Evolutionary conservation across 768 basidiomycete species (phyloP).

Genomic region (Mycena leptocephala): DNA sequence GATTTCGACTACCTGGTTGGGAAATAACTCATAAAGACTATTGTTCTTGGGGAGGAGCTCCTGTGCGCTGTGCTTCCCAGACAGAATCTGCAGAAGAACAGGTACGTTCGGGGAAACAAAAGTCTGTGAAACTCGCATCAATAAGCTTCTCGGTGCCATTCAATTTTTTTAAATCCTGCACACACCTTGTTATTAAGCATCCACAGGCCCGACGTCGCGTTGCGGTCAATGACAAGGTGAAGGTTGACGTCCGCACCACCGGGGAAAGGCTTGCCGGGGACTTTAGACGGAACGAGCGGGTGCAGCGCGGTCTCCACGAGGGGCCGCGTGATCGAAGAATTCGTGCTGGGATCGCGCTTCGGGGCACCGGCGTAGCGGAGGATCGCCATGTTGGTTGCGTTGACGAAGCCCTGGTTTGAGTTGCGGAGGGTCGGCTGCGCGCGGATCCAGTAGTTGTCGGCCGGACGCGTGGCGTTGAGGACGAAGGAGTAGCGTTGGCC

Average conservation of each 20-base stretch:
- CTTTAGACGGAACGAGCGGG: slow-evolving; percentile 46
- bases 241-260: slow-evolving; percentile 52
- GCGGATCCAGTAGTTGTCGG: slow-evolving; percentile 69
- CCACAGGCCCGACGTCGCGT: too few species aligned
- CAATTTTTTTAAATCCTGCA: too few species aligned
- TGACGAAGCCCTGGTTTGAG: slow-evolving; percentile 41
- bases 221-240: too few species aligned
- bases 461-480: slow-evolving; percentile 59
- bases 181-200: background rate
- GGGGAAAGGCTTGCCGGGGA: slow-evolving; percentile 48
- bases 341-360: slow-evolving; percentile 59
- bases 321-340: background rate
- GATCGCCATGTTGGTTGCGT: slow-evolving; percentile 66
- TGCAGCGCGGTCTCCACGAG: slow-evolving; percentile 51
- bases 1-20: too few species aligned
- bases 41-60: slow-evolving; percentile 47
- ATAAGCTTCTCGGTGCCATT: too few species aligned
- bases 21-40: slow-evolving; percentile 50
- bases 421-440: slow-evolving; percentile 48
- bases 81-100: slow-evolving; percentile 55
- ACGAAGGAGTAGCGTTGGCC: slow-evolving; percentile 63
- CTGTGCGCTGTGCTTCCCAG: slow-evolving; percentile 48
- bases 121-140: background rate
- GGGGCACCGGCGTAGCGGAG: slow-evolving; percentile 66
- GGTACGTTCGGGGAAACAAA: slow-evolving; percentile 48